Evolutionary conservation across 176 grass and related monocot species (phyloP), one percentile per base, ranked within the genome.

Genomic region (Chloris gayana): DNA sequence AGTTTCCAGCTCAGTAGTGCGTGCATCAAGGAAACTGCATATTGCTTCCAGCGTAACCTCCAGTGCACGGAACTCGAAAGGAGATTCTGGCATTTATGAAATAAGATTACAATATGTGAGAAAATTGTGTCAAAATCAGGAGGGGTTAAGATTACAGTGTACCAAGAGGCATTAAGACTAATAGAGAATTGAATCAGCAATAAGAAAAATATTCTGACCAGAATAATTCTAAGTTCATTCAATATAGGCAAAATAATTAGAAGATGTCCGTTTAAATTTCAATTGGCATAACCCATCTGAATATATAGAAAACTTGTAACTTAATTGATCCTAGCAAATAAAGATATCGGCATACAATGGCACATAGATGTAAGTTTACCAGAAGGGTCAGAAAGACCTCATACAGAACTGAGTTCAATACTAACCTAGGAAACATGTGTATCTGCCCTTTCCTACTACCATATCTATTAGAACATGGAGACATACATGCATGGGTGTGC

Each of bases 21-120:
- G 90, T 15, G 96, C 90, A 77, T 95, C 96, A 72, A 95, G 92
- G 66, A 89, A 98, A 75, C 92, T 95, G 80, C 96, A 98, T 46
- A 95, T 93, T 56, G 96, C 82, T 93, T 98, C 96, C 81, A 98
- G 86, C 64, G 84, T 87, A 85, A 98, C 92, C 89, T 98, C 92
- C 61, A 98, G 78, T 42, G 92, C 92, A 6, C 96, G 90, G 42
- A 98, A 98, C 73, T 98, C 96, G 84, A 98, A 98, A 21, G 96
- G 92, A 76, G 90, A 93, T 74, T 86, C 96, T 98, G 74, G 22
- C 71, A 50, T 85, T 85, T 60, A 85, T 34, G 29, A 84, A 62
- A 91, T 78, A 51, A 74, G 70, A 85, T 77, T 72, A 9, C 12
- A 56, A 35, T 45, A 47, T 14, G 77, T 51, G 42, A 85, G 70